Evolutionary conservation across 2,329 filamentous ascomycete species (phyloP), one percentile per base, ranked within the genome.

Genomic region (Colletotrichum sp.): DNA sequence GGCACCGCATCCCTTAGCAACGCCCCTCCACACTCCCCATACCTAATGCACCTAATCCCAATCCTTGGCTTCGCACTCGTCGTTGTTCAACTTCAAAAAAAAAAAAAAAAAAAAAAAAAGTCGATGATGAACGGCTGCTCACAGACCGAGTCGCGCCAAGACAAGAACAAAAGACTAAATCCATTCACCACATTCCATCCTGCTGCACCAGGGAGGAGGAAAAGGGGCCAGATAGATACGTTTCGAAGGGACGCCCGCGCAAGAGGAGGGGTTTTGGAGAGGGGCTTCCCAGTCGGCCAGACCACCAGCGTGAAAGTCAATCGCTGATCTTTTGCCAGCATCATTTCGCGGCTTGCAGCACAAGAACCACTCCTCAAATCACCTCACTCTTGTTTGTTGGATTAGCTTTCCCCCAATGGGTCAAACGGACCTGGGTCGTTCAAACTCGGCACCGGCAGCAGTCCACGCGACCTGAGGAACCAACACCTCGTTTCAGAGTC

Each of bases 301-400:
- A 57, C 69, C 43, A 52, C 43, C 57, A 43, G 69, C 28, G 26
- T 55, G 21, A 74, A 72, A 75, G 73, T 73, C 73, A 72, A 75
- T 75, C 63, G 73, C 63, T 63, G 69, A 43, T 59, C 69, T 39
- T 48, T 61, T 59, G 24, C 61, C 21, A 26, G 68, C 72, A 61
- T 48, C 68, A 48, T 66, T 34, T 64, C 36, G 63, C 60, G 71
- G 13, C n/a, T 48, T 21, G n/a, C 43, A 48, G 43, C 43, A n/a
- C 43, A 36, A 12, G 28, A 71, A 43, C 66, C 52, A 34, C 24
- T 60, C 48, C 57, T 74, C 36, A 39, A 55, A 55, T 48, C 28
- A 39, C 18, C 48, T 32, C 52, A 60, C 21, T 26, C 39, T 36
- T 28, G 16, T 63, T 65, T 26, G 32, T 28, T 26, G 30, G 26